Conservation (phyloP, 345 rosid species). For the Gossypium herbaceum region DNA sequence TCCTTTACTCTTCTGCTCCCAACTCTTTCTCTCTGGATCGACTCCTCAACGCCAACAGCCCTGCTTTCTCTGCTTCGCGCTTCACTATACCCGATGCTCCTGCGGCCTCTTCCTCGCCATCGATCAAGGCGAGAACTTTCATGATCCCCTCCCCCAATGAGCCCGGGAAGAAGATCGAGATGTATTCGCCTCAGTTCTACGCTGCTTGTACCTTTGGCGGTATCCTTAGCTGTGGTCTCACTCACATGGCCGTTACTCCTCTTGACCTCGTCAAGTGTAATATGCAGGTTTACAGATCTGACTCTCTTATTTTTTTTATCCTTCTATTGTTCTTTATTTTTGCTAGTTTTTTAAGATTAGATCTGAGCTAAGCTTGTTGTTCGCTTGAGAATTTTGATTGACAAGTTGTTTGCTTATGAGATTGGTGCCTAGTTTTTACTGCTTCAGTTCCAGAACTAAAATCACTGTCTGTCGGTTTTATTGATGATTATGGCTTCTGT, state of each 20-base stretch:
- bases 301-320: background rate
- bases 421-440: background rate
- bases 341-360: background rate
- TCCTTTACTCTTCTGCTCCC: constrained; percentile 40
- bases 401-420: background rate
- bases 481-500: background rate
- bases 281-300: constrained; percentile 70
- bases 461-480: background rate
- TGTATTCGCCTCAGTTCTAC: constrained; percentile 86
- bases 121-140: constrained; percentile 21
- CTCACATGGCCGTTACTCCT: constrained; percentile 94
- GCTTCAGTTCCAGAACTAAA: background rate
- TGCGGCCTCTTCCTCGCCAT: constrained; percentile 15
- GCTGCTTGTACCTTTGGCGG: constrained; percentile 92
- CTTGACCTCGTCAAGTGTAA: constrained; percentile 99
- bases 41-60: constrained; percentile 25
- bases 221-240: constrained; percentile 76
- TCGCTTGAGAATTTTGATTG: background rate
- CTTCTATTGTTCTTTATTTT: background rate
- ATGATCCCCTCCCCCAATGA: constrained; percentile 59
- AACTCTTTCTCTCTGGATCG: constrained; percentile 27
- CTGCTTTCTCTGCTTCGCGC: constrained; percentile 20
- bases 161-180: constrained; percentile 66
- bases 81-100: constrained; percentile 22
- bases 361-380: background rate